Evolutionary conservation across 2,329 filamentous ascomycete genomes (phyloP), one percentile per base, ranked within the genome.

Genomic region (Verticillium longisporum): DNA sequence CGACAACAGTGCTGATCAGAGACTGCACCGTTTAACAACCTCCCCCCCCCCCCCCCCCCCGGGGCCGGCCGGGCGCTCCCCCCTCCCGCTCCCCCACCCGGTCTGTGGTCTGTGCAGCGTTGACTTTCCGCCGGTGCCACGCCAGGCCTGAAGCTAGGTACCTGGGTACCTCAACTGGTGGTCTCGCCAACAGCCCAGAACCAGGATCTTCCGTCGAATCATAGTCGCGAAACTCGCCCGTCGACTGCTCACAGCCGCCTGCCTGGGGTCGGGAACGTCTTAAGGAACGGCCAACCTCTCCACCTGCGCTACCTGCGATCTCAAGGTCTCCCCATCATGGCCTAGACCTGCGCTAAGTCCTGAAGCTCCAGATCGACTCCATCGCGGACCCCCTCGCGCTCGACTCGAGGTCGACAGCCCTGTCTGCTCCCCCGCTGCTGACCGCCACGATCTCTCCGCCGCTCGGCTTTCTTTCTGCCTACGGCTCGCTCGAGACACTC

Each of bases 81-180:
- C n/a, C 45, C 45, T 50, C 45, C 45, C 45, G 45, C 45, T 50
- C 45, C 3, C 45, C 26, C 45, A 1, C n/a, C n/a, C n/a, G n/a
- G n/a, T n/a, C n/a, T n/a, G n/a, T 57, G 15, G n/a, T 32, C 60
- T 26, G 60, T 61, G 60, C 53, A 32, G 41, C 62, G 61, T 57
- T 58, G 63, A 57, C 56, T 64, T 58, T 63, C 61, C 62, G 45
- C 62, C 55, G 50, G 57, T 62, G 62, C 62, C 62, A 64, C 62
- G 62, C 63, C 62, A 63, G 59, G 62, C 56, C 45, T 56, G 58
- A 58, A 33, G 57, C 50, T 36, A 56, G 58, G 31, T 59, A 59
- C 57, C 41, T 26, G 26, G 26, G 26, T 26, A 4, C 26, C 26
- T 26, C 26, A 26, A 26, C 31, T 50, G 31, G 38, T 37, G 18